These are phyloP conservation scores for Ambrosia trifida DNA, from an alignment of 129 eudicot species.

Conservation along the genomic window DNA sequence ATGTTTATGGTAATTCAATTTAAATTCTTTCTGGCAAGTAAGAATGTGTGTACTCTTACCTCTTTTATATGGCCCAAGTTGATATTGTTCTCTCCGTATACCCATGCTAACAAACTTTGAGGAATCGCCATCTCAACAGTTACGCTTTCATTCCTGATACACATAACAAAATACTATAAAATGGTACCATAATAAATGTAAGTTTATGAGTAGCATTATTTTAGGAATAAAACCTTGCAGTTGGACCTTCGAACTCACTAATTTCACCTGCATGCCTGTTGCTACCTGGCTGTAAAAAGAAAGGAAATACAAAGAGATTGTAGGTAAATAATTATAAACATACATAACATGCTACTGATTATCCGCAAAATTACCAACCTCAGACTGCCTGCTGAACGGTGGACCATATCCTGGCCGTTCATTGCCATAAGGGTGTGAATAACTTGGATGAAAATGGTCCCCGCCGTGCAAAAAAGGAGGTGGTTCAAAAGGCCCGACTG, in stretches of 20 bases:
- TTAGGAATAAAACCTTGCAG: conserved; percentile 33
- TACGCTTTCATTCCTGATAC: conserved; percentile 34
- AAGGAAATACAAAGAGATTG: conserved; percentile 5
- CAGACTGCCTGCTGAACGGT: conserved; percentile 31
- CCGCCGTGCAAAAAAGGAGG: conserved; percentile 38
- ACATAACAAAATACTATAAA: background rate
- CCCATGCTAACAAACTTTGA: conserved; percentile 35
- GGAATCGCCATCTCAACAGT: conserved; percentile 53
- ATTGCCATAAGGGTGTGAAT: conserved; percentile 46
- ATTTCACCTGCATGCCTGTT: conserved; percentile 33
- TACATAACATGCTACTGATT: background rate
- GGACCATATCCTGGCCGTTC: conserved; percentile 48
- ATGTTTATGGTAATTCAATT: too few species aligned
- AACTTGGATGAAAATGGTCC: conserved; percentile 35
- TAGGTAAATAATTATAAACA: background rate
- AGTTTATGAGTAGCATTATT: background rate
- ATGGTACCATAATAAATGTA: background rate
- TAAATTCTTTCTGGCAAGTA: background rate
- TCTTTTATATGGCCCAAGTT: conserved; percentile 47
- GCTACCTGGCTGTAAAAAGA: conserved; percentile 40
- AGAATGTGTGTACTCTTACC: conserved; percentile 31
- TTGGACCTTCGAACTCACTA: conserved; percentile 41
- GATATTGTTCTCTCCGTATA: conserved; percentile 47
- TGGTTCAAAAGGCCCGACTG: conserved; percentile 39
- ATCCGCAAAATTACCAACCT: conserved; percentile 40